Base-by-base conservation (phyloP, 2,329 filamentous ascomycete species). In the Diaporthe longicolla region DNA sequence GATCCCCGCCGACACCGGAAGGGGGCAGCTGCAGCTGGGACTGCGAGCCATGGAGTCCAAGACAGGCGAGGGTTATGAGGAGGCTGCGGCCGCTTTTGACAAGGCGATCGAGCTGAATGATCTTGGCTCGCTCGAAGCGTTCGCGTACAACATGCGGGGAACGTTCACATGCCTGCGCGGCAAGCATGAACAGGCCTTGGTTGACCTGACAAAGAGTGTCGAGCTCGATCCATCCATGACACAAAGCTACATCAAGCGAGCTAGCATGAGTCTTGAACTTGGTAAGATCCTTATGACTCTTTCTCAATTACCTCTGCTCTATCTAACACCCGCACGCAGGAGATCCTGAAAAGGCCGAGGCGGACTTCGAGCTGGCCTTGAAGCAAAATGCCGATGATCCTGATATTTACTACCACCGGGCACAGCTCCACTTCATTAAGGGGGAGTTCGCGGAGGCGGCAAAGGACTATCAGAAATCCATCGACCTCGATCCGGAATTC, bases 391-490 rank as follows among this genome's bases (percentile, higher is more conserved):
- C 91, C 78, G 89, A 93, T 72, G 97, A 99, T 80, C 96, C 97
- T 9, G 97, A 99, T 81, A 97, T 99, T 82, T 99, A 95, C 89
- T 99, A 99, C 88, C 97, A 99, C 88, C 95, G 97, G 76, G 97
- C 97, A 19, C 97, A 99, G 85, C 91, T 98, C 29, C 95, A 98
- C 87, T 99, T 99, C 86, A 98, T 99, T 84, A 94, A 98, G 79
- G 92, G 93, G 73, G 96, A 98, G 82, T 97, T 97, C 79, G 91
- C 93, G 72, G 94, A 97, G 78, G 97, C 97, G 6, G 95, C 97
- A 75, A 98, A 97, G 87, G 97, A 99, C 86, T 99, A 99, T 87
- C 97, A 99, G 84, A 98, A 97, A 87, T 98, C 97, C 3, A 99
- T 99, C 80, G 97, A 99, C 80, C 90, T 99, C 40, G 97, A 99